These are phyloP conservation scores for Podila epigama DNA, from an alignment of 192 early-diverging fungal species.

Conservation along the genomic window DNA sequence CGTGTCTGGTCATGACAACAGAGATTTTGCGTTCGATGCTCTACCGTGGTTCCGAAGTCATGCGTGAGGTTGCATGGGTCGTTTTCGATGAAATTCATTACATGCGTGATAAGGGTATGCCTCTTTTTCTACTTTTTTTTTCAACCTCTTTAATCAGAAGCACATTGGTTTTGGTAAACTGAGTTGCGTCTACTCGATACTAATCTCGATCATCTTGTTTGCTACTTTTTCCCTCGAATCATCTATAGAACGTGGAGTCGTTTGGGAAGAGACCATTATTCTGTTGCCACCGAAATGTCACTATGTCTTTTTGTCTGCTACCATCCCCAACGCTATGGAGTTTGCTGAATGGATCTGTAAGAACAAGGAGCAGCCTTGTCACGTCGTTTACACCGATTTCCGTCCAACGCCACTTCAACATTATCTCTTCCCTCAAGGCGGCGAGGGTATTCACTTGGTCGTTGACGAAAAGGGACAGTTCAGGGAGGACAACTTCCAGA, in stretches of 20 bases:
- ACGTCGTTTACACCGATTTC: conserved; percentile 98
- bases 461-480: conserved; percentile 97
- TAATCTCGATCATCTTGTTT: no score
- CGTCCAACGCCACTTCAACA: conserved; percentile 97
- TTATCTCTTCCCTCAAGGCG: conserved; percentile 91
- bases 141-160: no score
- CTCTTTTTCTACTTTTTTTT: background rate
- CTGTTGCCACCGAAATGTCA: conserved; percentile 91
- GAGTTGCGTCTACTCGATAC: no score
- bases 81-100: conserved; percentile 99
- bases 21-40: conserved; percentile 98
- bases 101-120: conserved; percentile 87
- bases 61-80: conserved; percentile 98
- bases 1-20: conserved; percentile 97
- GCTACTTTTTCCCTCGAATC: background rate
- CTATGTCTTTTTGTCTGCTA: conserved; percentile 96
- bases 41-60: conserved; percentile 94
- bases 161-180: no score
- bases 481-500: conserved; percentile 96
- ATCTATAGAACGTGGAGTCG: conserved; percentile 87
- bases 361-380: conserved; percentile 95
- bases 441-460: conserved; percentile 93
- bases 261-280: conserved; percentile 99
- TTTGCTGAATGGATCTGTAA: conserved; percentile 99
- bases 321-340: conserved; percentile 98